A percentile compares a stretch with the other conserved stretches of the same genome.
Conservation (phyloP, 208 protist species). For the Tetramitus jugosus region DNA sequence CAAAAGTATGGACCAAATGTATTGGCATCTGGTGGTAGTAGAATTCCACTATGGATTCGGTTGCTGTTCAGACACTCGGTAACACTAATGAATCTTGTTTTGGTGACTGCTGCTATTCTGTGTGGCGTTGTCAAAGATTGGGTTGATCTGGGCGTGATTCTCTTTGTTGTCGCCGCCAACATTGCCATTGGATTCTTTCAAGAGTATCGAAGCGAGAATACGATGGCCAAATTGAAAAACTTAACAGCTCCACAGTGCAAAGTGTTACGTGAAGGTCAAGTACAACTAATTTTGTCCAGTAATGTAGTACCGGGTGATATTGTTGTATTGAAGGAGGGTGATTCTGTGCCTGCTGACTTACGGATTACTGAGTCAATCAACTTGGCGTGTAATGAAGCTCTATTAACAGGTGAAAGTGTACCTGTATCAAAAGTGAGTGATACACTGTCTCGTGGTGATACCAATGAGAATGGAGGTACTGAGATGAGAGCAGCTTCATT, state of each 20-base stretch:
- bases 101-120: conserved; percentile 65
- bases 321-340: conserved; percentile 63
- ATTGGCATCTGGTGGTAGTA: not conserved
- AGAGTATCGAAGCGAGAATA: conserved; percentile 68
- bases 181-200: conserved; percentile 69
- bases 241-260: conserved; percentile 50
- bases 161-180: conserved; percentile 71
- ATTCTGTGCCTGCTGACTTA: conserved; percentile 48
- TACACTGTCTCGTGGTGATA: too few relatives aligned
- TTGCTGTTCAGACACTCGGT: conserved; percentile 62
- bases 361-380: not conserved
- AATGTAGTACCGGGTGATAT: conserved; percentile 48
- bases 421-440: conserved; percentile 40
- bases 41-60: conserved; percentile 25
- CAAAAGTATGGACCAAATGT: not conserved
- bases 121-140: conserved; percentile 64
- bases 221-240: conserved; percentile 62
- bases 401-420: too few relatives aligned
- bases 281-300: conserved; percentile 23
- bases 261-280: conserved; percentile 20
- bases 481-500: conserved; percentile 51
- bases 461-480: too few relatives aligned
- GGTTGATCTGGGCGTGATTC: conserved; percentile 68
- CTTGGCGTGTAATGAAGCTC: conserved; percentile 8
- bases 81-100: conserved; percentile 69